Base-by-base conservation (phyloP, 192 early-diverging fungal genomes). In the Pilaira anomala region DNA sequence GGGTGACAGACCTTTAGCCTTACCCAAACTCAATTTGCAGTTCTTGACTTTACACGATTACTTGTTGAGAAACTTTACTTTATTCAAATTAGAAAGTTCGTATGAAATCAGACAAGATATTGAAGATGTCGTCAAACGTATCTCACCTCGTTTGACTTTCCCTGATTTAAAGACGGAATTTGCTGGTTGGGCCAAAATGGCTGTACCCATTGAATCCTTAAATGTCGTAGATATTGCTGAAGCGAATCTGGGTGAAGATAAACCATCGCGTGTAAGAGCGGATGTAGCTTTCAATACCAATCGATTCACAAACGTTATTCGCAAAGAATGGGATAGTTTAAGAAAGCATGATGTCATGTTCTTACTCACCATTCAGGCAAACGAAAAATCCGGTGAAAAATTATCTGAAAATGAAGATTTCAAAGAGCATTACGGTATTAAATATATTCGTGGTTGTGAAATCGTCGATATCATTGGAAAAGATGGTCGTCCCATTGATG, bases 171-270 rank as follows among this genome's bases (percentile, higher is more conserved):
- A 62, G 0, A 94, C 89, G 0, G 79, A 82, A n/a, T 98, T 97
- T 76, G 73, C 73, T 2, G 96, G 97, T 29, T 98, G 96, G 95
- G 88, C 93, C 8, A 78, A 95, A 44, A 98, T 96, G 89, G 97
- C 91, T 0, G 65, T 86, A 33, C 85, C 86, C 0, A 82, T 97
- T 45, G 80, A 81, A 5, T 56, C 74, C 51, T 83, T 93, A 60
- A 77, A 70, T 4, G 78, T 97, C 26, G 80, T 86, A 1, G 88
- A 94, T 64, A 82, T 96, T 3, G 86, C 80, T 1, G 72, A 83
- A 39, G 84, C 93, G 16, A 80, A 84, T 48, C 70, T 95, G 6
- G 88, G 87, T 1, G 84, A 93, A 61, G 70, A 66, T 25, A 84
- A 80, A 26, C 93, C 91, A 12, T 71, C 85, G 7, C 76, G 67